Base-by-base conservation (phyloP, 257 asterid species). In the Gardenia jasminoides region DNA sequence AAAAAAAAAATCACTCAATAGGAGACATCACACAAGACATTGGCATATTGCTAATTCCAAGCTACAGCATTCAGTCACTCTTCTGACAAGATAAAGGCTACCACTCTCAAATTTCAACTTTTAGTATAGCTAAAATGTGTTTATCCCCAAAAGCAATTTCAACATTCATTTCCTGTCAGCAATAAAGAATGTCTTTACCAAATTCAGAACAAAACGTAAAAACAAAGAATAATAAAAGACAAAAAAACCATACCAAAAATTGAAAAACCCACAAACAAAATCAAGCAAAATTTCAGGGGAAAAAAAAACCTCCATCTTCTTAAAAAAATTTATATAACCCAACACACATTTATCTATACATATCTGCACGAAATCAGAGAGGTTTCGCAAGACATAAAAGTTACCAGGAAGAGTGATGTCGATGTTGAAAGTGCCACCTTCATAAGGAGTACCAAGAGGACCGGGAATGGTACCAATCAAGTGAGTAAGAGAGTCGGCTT, bases 381-480 rank as follows among this genome's bases (percentile, higher is more conserved):
- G 7, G 48, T 9, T 5, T 10, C 7, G 6, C 13, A 6, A 28
- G 6, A 1, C 26, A 39, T 9, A n/a, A 26, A 24, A 59, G 31
- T 66, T 84, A 95, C 99, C 93, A 33, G 97, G 88, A 74, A 95
- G 84, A 84, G 84, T 88, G 77, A 95, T 95, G 84, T 95, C 98
- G 86, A 95, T 95, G 84, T 92, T 93, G 94, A 95, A 95, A 74
- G 86, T 78, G 50, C 99, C 99, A 28, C 97, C 99, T 87, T 95
- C 97, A 43, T 95, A 95, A 11, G 97, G 99, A 50, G 99, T 95
- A 71, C 93, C 98, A 48, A 68, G 64, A 28, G 99, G 99, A 70
- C 99, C 99, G 39, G 98, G 96, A 68, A 95, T 90, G 71, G 97
- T 90, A 56, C 99, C 99, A 22, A 88, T 85, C 91, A 95, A 82